Percentiles rank a stretch among this genome's conserved stretches.
Evolutionary conservation across 768 basidiomycete genomes (phyloP).

Genomic region (Suillus americanus): DNA sequence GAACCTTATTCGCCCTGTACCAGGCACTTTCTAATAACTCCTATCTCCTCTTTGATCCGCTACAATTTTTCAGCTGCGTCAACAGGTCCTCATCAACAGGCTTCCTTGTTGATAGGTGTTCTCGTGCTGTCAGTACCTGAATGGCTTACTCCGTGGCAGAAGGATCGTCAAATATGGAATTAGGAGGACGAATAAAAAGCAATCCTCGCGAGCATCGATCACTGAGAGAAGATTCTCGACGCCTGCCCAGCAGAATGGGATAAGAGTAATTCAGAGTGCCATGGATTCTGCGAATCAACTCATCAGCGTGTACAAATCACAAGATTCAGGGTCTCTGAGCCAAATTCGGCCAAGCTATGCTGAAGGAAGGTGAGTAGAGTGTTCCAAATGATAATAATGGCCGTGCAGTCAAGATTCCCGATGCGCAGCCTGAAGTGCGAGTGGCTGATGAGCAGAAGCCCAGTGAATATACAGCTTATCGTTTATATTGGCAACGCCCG

Average conservation of each 20-base stretch:
- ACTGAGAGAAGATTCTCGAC: neutral
- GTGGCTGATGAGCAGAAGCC: neutral
- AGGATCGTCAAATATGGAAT: neutral
- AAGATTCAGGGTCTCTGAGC: neutral
- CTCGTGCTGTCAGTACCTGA: neutral
- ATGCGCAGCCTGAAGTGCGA: neutral
- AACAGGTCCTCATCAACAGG: neutral
- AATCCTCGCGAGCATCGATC: neutral
- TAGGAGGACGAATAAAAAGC: neutral
- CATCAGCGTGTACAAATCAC: neutral
- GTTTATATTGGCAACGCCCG: neutral
- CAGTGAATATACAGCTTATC: neutral
- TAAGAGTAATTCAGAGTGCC: neutral
- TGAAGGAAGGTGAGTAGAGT: neutral
- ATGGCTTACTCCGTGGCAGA: neutral
- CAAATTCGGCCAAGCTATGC: neutral
- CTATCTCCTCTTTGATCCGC: neutral
- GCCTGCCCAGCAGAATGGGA: neutral
- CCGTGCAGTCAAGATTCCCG: neutral
- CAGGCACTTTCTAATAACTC: neutral
- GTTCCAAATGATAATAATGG: neutral
- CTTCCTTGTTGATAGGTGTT: neutral
- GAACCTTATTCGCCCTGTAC: neutral
- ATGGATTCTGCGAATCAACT: neutral
- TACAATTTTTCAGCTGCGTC: neutral